Evolutionary conservation across 164 flowering plant genomes (phyloP).

Genomic region (Akebia trifoliata): DNA sequence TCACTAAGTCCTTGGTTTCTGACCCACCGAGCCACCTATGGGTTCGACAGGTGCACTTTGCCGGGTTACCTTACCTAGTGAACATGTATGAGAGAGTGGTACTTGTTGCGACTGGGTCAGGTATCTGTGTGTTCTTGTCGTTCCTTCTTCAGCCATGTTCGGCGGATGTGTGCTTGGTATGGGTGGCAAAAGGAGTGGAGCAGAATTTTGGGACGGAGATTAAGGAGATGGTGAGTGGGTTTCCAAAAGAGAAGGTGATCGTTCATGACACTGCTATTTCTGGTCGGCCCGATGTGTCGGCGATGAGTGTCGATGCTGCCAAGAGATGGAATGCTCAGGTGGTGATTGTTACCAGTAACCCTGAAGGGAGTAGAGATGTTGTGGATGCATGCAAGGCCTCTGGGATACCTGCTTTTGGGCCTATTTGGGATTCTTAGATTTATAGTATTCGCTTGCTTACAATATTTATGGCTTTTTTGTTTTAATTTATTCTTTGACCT

Average conservation of each 20-base stretch:
- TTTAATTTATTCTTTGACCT: no score
- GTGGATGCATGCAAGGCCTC: conserved; percentile 48
- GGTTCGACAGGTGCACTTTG: conserved; percentile 61
- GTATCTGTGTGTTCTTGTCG: conserved; percentile 58
- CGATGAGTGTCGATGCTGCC: conserved; percentile 48
- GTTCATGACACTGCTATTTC: conserved; percentile 54
- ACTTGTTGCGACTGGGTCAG: conserved; percentile 68
- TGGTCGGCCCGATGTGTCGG: conserved; percentile 54
- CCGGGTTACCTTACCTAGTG: conserved; percentile 58
- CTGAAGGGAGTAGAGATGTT: conserved; percentile 65
- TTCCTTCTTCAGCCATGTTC: conserved; percentile 45
- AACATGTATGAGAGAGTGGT: conserved; percentile 56
- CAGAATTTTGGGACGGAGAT: conserved; percentile 54
- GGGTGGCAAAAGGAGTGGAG: conserved; percentile 57
- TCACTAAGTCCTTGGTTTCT: conserved; percentile 53
- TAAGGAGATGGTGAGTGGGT: conserved; percentile 39
- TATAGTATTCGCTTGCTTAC: no score
- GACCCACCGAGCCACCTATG: conserved; percentile 59
- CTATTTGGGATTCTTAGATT: conserved; percentile 76
- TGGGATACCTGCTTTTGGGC: conserved; percentile 61
- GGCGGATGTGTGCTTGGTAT: conserved; percentile 48
- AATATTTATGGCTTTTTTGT: no score
- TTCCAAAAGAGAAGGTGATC: conserved; percentile 49
- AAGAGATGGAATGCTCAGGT: conserved; percentile 48
- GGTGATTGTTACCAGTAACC: conserved; percentile 65